Base-by-base conservation (phyloP, 139 green algal genomes). In the Tetradesmus obliquus region DNA sequence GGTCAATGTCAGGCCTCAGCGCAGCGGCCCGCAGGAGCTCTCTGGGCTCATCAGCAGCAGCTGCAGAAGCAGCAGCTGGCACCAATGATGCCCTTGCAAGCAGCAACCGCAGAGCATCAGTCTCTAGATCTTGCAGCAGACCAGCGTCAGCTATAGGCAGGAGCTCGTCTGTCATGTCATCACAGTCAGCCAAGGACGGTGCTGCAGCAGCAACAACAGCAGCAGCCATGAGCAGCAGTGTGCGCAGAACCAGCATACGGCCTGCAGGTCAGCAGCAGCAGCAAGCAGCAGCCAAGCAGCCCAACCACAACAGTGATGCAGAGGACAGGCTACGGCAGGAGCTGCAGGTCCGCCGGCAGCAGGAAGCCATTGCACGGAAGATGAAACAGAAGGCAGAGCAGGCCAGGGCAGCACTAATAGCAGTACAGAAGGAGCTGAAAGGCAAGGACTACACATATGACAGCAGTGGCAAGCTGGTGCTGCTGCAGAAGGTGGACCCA, bases 401-500 rank as follows among this genome's bases (percentile, higher is more conserved):
- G 71, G 93, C 94, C 58, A 86, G 88, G 2, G 13, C 81, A 69
- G 80, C 89, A 51, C 88, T 96, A 8, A 32, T 87, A 2, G 51
- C 19, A 6, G 86, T 96, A 20, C 86, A 94, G 53, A 95, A 92
- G 82, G 89, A 94, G 45, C 91, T 96, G 71, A 92, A 94, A 79
- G 95, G 95, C 54, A 93, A 94, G 89, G 95, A 96, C 66, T 96
- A 96, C 91, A 90, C 86, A 58, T 95, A 96, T 88, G 91, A 96
- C 91, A 93, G 95, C 71, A 92, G 93, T 71, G 94, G 93, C 79
- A 81, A 93, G 51, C 92, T 96, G 51, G 91, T 96, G 19, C 79
- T 93, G n/a, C 60, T 96, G 32, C 55, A 79, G 22, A 91, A 88
- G 74, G 80, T 94, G 13, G 88, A 94, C 71, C 92, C 94, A 51